These are phyloP conservation scores for Fusarium heterosporum DNA, from an alignment of 2,329 filamentous ascomycete genomes.

Conservation along the genomic window DNA sequence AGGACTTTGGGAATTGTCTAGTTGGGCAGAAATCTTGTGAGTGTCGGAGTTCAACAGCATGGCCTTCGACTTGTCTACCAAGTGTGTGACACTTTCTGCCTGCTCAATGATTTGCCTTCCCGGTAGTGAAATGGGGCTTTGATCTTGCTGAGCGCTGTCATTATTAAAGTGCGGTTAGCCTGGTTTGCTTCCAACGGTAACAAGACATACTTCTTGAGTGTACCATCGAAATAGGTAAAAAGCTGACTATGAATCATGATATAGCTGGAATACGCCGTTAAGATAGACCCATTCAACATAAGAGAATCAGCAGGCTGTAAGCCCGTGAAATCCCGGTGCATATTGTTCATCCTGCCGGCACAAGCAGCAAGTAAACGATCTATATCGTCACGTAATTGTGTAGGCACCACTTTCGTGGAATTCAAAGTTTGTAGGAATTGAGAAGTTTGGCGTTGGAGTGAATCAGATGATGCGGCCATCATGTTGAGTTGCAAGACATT, in stretches of 20 bases:
- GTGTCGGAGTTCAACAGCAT: not conserved
- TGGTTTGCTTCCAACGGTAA: not conserved
- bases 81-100: not conserved
- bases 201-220: not conserved
- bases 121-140: not conserved
- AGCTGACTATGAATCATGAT: not conserved
- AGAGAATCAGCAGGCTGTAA: not conserved
- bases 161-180: not conserved
- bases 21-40: rapidly evolving
- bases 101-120: not conserved
- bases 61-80: not conserved
- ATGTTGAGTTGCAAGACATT: not conserved
- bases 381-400: not conserved
- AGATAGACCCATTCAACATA: not conserved
- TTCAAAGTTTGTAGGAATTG: not conserved
- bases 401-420: not conserved
- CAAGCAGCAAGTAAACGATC: not conserved
- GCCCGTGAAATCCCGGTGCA: not conserved
- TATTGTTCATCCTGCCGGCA: not conserved
- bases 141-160: not conserved
- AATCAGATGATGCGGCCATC: not conserved
- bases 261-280: not conserved
- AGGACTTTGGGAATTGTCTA: not conserved
- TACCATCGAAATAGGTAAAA: not conserved
- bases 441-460: not conserved